Evolutionary conservation across 805 yeast species (phyloP).

Genomic region (Kodamaea fukazawae): DNA sequence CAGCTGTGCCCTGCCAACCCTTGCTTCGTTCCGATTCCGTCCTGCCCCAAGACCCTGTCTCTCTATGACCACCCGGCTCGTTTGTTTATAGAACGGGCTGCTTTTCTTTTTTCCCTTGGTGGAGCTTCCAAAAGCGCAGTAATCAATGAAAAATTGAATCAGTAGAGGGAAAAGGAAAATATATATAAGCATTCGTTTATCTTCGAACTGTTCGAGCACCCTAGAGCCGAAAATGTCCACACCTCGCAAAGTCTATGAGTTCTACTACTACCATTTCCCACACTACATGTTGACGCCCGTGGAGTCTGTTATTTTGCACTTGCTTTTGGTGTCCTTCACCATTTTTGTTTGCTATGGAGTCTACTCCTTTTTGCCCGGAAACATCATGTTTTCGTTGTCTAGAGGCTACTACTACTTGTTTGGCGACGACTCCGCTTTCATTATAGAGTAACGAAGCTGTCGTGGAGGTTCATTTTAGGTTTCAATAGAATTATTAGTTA

Average conservation of each 20-base stretch:
- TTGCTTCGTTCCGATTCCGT: too few species aligned
- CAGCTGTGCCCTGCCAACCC: too few species aligned
- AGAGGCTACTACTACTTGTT: conserved; percentile 36
- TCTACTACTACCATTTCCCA: conserved; percentile 47
- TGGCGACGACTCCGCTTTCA: conserved; percentile 19
- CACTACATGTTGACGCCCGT: conserved; percentile 47
- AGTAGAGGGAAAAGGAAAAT: too few species aligned
- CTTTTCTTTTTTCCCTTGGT: too few species aligned
- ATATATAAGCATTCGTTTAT: too few species aligned
- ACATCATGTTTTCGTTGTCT: conserved; percentile 27
- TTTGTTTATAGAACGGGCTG: too few species aligned
- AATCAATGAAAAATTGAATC: too few species aligned
- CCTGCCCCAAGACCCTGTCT: too few species aligned
- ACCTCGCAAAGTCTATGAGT: conserved; percentile 11
- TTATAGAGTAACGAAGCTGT: not conserved
- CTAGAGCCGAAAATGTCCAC: conserved; percentile 3
- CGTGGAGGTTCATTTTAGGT: too few species aligned
- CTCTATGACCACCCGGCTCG: too few species aligned
- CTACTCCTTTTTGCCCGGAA: conserved; percentile 24
- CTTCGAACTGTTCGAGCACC: not conserved
- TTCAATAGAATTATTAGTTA: too few species aligned
- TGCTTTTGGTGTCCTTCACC: conserved; percentile 21
- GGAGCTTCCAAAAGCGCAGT: too few species aligned
- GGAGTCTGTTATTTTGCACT: conserved; percentile 31
- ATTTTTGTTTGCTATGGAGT: conserved; percentile 29